phyloP scores from a whole-genome alignment of 345 rosid species.

The Heritiera fomes region DNA sequence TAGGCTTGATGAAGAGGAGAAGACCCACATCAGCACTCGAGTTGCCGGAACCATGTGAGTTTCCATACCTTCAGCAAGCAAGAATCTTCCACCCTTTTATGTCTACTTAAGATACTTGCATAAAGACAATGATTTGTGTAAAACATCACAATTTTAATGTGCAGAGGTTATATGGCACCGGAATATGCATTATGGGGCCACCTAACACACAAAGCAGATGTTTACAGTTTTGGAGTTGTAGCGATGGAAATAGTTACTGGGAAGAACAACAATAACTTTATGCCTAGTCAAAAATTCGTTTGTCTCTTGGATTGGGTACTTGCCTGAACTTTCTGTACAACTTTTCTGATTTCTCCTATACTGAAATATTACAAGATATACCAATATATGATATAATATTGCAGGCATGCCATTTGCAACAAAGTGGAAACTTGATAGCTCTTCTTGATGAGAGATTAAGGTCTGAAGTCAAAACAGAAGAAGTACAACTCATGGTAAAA shows the following conservation, averaged over 20 bases:
- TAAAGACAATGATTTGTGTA: neutral
- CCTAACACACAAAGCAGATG: constrained; percentile 58
- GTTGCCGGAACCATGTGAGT: constrained; percentile 55
- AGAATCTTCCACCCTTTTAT: neutral
- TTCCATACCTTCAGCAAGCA: neutral
- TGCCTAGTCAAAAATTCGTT: constrained; percentile 35
- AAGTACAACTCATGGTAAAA: constrained; percentile 43
- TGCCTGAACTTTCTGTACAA: neutral
- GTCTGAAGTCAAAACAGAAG: constrained; percentile 38
- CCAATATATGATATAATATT: neutral
- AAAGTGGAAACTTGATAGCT: constrained; percentile 38
- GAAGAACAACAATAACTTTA: constrained; percentile 41
- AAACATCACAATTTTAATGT: neutral
- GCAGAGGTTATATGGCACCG: constrained; percentile 60
- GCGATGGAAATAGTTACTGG: constrained; percentile 55
- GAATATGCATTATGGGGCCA: constrained; percentile 67
- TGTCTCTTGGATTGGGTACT: constrained; percentile 62
- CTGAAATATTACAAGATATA: neutral
- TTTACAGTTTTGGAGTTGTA: constrained; percentile 60
- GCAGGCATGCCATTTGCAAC: constrained; percentile 48
- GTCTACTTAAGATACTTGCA: neutral
- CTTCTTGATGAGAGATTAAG: constrained; percentile 46
- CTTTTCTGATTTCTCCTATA: neutral
- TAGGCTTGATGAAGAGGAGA: constrained; percentile 46
- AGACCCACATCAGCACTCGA: constrained; percentile 48